Conservation (phyloP, 176 grass and related monocot species). For the Cenchrus fungigraminus region DNA sequence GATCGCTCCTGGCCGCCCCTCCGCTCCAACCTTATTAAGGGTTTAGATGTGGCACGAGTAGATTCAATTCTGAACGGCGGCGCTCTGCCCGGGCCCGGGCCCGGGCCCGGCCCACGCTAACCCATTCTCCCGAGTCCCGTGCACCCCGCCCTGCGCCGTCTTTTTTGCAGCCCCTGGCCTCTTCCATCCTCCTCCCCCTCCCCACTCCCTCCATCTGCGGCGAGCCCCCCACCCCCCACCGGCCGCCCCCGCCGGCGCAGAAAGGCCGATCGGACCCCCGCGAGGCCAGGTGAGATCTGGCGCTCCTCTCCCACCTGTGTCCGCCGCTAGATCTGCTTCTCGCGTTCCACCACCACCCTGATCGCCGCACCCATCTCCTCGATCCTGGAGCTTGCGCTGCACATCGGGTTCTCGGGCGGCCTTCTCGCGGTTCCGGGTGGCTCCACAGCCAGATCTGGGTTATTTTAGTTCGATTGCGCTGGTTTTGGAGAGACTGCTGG, state of each 20-base stretch:
- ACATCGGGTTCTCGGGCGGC: background rate
- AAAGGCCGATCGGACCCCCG: background rate
- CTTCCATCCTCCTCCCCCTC: background rate
- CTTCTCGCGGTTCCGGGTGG: background rate
- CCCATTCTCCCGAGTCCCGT: no score
- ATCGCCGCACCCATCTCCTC: background rate
- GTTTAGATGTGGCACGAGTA: no score
- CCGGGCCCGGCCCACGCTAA: no score
- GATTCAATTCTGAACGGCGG: no score
- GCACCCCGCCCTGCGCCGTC: no score
- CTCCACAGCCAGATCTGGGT: background rate
- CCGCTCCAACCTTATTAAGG: no score
- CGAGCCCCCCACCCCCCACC: background rate
- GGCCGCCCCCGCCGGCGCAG: background rate
- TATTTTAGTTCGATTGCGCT: background rate
- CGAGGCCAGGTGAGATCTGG: background rate
- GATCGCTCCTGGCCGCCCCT: no score
- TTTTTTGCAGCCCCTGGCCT: no score
- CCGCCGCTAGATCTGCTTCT: background rate
- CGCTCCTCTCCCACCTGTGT: background rate
- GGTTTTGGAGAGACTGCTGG: background rate
- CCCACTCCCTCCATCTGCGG: background rate
- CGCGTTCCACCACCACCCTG: background rate
- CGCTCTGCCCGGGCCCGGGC: no score
- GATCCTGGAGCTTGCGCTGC: background rate